Conservation (phyloP, 2,329 filamentous ascomycete species). For the Nemania diffusa region DNA sequence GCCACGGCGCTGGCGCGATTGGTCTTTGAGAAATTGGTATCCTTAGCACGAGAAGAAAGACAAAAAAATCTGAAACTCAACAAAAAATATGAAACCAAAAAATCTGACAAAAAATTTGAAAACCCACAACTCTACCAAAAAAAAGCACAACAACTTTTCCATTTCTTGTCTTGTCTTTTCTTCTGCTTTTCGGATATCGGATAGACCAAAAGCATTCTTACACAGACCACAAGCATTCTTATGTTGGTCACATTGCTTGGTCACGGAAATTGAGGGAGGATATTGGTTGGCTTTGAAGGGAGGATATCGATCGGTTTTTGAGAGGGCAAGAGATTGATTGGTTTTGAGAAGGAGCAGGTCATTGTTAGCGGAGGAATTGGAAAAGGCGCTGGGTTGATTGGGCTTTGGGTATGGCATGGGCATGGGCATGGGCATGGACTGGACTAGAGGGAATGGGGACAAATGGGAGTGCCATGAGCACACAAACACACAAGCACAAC, state of each 20-base stretch:
- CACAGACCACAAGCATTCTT: neutral
- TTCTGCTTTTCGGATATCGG: neutral
- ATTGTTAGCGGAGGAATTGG: neutral
- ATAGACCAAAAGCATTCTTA: neutral
- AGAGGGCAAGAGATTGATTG: too few species aligned
- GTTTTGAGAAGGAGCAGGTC: slow-evolving; percentile 1
- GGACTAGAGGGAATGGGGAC: neutral
- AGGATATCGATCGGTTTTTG: neutral
- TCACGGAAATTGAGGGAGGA: neutral
- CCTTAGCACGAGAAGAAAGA: neutral
- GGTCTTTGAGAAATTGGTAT: neutral
- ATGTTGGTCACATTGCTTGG: neutral
- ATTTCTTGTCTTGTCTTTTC: neutral
- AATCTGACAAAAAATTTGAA: too few species aligned
- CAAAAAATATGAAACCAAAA: too few species aligned
- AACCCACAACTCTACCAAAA: neutral
- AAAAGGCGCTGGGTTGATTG: neutral
- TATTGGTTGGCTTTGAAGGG: neutral
- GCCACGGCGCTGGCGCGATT: too few species aligned
- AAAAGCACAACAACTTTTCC: neutral
- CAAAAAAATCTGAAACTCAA: neutral
- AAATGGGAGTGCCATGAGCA: neutral
- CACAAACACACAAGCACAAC: neutral
- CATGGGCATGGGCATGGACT: neutral
- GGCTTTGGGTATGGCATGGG: neutral